A percentile compares a stretch with the other conserved stretches of the same genome.
phyloP scores from a whole-genome alignment of 2,329 filamentous ascomycete species.

The Phyllosticta capitalensis region DNA sequence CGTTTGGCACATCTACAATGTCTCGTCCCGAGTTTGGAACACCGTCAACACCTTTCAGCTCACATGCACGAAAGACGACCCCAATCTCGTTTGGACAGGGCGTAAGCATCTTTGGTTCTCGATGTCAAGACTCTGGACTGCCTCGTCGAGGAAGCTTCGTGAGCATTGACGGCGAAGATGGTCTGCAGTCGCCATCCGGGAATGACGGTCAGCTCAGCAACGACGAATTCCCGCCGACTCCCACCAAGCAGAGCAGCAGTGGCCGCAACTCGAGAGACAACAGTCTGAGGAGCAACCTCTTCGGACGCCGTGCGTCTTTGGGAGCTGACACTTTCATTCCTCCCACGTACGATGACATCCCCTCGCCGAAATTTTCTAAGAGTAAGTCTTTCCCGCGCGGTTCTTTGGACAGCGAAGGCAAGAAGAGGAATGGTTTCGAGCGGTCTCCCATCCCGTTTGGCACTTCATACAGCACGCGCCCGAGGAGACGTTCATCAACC shows the following conservation, averaged over 20 bases:
- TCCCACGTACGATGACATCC: conserved; percentile 22
- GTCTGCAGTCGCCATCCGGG: conserved; percentile 49
- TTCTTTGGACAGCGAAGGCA: conserved; percentile 3
- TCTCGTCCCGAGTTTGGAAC: conserved; percentile 65
- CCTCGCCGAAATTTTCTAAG: conserved; percentile 18
- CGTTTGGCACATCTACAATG: conserved; percentile 54
- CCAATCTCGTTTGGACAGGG: conserved; percentile 59
- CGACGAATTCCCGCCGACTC: conserved; percentile 85
- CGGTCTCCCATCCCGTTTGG: conserved; percentile 9
- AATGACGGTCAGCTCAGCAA: conserved; percentile 48
- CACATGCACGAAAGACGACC: conserved; percentile 50
- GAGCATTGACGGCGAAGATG: conserved; percentile 71
- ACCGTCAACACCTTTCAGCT: conserved; percentile 73
- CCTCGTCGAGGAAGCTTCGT: conserved; percentile 61
- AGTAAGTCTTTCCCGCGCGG: conserved; percentile 28
- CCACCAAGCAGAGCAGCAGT: conserved; percentile 61
- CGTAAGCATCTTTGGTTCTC: conserved; percentile 49
- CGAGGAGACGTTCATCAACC: conserved; percentile 9
- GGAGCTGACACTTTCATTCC: conserved; percentile 38
- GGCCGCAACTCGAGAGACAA: conserved; percentile 40
- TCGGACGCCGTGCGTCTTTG: conserved; percentile 38
- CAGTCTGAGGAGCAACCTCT: conserved; percentile 41
- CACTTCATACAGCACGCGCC: background rate
- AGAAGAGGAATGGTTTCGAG: conserved; percentile 7
- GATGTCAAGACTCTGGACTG: conserved; percentile 19